Evolutionary conservation across 192 early-diverging fungal genomes (phyloP), one percentile per base, ranked within the genome.

Genomic region (Backusella psychrophila): DNA sequence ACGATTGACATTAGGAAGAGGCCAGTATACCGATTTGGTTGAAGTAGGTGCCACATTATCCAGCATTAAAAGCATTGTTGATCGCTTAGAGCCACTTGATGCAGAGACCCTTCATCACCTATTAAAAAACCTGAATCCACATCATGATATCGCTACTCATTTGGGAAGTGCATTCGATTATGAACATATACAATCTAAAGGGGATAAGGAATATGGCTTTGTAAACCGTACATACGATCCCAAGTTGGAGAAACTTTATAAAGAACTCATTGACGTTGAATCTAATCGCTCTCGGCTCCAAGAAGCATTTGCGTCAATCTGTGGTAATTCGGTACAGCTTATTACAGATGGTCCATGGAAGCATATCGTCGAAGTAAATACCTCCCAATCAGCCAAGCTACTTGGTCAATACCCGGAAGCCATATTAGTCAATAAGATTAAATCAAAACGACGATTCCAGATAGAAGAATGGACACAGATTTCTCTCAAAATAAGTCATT

Each of bases 1-100:
- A 76, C 88, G 91, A 71, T 73, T 94, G n/a, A 89, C 91, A 14
- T 84, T 94, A 21, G 84, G 86, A 34, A 86, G 86, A 70, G 88
- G 88, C 21, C 89, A 91, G 7, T 88, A 88, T 12, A 83, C 86
- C 26, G 91, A 93, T 76, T 77, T 92, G 15, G 46, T 92, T 26
- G 87, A 88, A 17, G 87, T 94, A 39, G 84, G 87, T 1, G 72
- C 79, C 6, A 90, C 92, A 0, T 80, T 93, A 12, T 80, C 87
- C n/a, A 82, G 87, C 1, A 87, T 91, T 11, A 74, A 82, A 29
- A 77, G 59, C 0, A 87, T 84, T 46, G 85, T 81, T 72, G 17
- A 59, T 23, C 76, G 77, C 15, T 82, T 83, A 49, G 36, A 42
- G 46, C 72, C 39, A 29, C 76, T 46, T 31, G 4, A 66, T 49